Conservation (phyloP, 2,329 filamentous ascomycete genomes). For the Aspergillus versicolor region DNA sequence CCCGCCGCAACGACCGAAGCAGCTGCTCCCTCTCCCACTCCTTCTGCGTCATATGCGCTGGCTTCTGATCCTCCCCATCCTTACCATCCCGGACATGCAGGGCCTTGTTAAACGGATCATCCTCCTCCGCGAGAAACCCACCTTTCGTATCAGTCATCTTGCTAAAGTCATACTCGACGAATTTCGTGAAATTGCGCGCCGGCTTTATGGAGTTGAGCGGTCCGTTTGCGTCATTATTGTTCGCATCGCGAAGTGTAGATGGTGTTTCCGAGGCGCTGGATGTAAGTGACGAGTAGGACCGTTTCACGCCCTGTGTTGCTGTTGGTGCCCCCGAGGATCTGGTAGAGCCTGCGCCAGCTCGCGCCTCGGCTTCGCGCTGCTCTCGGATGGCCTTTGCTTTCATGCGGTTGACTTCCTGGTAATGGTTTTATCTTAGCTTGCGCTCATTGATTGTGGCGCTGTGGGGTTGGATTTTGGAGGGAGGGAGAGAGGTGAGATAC, state of each 20-base stretch:
- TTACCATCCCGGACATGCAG: conserved; percentile 58
- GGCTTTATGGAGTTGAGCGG: conserved; percentile 62
- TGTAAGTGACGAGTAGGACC: conserved; percentile 66
- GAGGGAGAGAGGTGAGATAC: conserved; percentile 1
- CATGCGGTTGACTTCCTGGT: conserved; percentile 79
- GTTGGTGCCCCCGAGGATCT: conserved; percentile 27
- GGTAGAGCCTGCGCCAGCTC: conserved; percentile 28
- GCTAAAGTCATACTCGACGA: conserved; percentile 96
- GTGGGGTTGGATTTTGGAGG: not conserved
- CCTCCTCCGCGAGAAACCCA: conserved; percentile 84
- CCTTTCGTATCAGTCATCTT: conserved; percentile 98
- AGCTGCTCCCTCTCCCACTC: conserved; percentile 89
- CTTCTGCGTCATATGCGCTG: conserved; percentile 80
- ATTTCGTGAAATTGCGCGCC: conserved; percentile 86
- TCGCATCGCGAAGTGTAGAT: conserved; percentile 65
- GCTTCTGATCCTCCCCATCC: conserved; percentile 59
- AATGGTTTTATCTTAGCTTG: conserved; percentile 12
- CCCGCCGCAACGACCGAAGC: conserved; percentile 67
- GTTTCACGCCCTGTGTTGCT: conserved; percentile 62
- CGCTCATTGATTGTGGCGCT: not conserved
- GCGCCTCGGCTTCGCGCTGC: conserved; percentile 65
- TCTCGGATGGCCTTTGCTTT: conserved; percentile 84
- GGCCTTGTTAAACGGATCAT: conserved; percentile 86
- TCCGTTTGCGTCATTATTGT: conserved; percentile 31
- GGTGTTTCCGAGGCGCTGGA: conserved; percentile 43